Conservation (phyloP, 495 filamentous ascomycete genomes). For the Neurospora sp. region DNA sequence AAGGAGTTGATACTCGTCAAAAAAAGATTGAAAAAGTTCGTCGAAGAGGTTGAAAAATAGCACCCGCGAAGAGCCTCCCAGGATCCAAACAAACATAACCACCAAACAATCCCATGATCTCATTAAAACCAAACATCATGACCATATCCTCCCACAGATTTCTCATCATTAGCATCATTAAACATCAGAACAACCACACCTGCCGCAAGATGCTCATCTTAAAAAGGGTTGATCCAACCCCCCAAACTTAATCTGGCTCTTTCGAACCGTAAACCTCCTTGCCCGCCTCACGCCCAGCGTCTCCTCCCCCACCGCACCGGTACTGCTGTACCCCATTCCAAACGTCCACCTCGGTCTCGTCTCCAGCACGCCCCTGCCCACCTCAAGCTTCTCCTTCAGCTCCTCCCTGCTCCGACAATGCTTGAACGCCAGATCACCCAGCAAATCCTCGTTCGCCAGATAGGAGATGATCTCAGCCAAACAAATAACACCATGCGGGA, state of each 20-base stretch:
- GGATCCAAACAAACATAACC: not conserved
- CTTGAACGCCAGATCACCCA: constrained; percentile 55
- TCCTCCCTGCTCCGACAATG: constrained; percentile 16
- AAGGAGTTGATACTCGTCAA: not conserved
- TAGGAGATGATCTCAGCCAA: constrained; percentile 71
- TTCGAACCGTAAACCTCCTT: constrained; percentile 32
- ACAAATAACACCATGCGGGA: constrained; percentile 60
- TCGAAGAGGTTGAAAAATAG: not conserved
- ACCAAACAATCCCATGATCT: not conserved
- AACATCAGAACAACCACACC: not conserved
- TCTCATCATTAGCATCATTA: not conserved
- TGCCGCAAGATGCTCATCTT: not conserved
- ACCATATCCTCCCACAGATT: not conserved
- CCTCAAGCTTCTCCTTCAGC: constrained; percentile 24
- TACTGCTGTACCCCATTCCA: constrained; percentile 12
- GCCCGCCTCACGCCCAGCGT: constrained; percentile 27
- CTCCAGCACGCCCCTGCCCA: constrained; percentile 19
- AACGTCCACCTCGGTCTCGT: constrained; percentile 29
- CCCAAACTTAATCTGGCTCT: constrained; percentile 18
- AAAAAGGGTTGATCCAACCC: not conserved
- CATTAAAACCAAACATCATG: not conserved
- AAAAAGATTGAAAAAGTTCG: not conserved
- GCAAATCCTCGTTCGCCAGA: constrained; percentile 56
- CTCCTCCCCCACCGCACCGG: constrained; percentile 11
- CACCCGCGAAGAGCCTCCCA: not conserved